Percentiles rank a stretch among this genome's conserved stretches.
Evolutionary conservation across 495 filamentous ascomycete species (phyloP).

Genomic region (Aspergillus sclerotioniger): DNA sequence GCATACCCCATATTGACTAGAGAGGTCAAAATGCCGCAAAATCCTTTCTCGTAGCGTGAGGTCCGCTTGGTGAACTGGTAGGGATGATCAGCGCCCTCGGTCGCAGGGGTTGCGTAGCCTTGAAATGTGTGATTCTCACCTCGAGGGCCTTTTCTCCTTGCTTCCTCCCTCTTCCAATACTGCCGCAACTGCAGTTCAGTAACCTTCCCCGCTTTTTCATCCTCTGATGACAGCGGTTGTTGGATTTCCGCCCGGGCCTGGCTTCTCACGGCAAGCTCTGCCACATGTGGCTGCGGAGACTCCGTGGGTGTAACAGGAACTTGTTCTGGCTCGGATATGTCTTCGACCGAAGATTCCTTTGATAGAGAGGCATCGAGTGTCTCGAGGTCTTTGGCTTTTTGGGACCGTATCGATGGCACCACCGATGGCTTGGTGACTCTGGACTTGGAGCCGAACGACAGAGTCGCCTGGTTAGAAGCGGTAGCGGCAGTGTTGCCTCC

Average conservation of each 20-base stretch:
- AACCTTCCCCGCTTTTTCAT: slow-evolving; percentile 57
- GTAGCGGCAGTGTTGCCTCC: slow-evolving; percentile 41
- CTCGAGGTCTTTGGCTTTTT: slow-evolving; percentile 51
- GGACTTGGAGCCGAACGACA: slow-evolving; percentile 67
- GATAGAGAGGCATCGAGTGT: slow-evolving; percentile 25
- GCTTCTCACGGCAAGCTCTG: slow-evolving; percentile 47
- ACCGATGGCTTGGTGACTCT: slow-evolving; percentile 70
- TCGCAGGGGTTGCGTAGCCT: background rate
- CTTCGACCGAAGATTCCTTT: slow-evolving; percentile 34
- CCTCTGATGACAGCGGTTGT: slow-evolving; percentile 47
- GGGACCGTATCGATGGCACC: slow-evolving; percentile 35
- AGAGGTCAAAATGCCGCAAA: slow-evolving; percentile 83
- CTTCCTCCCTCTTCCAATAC: slow-evolving; percentile 73
- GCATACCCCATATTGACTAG: slow-evolving; percentile 84
- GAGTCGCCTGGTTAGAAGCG: slow-evolving; percentile 59
- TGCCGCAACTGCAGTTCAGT: slow-evolving; percentile 60
- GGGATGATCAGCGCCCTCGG: background rate
- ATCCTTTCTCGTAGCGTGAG: slow-evolving; percentile 78
- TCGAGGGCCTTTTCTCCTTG: slow-evolving; percentile 52
- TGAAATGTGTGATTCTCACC: slow-evolving; percentile 25
- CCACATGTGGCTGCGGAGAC: slow-evolving; percentile 39
- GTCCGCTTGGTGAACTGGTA: slow-evolving; percentile 67
- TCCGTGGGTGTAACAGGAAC: slow-evolving; percentile 19
- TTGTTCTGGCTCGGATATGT: slow-evolving; percentile 29
- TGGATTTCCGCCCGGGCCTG: slow-evolving; percentile 40